Evolutionary conservation across 495 filamentous ascomycete genomes (phyloP).

Genomic region (Penicillium lagena): DNA sequence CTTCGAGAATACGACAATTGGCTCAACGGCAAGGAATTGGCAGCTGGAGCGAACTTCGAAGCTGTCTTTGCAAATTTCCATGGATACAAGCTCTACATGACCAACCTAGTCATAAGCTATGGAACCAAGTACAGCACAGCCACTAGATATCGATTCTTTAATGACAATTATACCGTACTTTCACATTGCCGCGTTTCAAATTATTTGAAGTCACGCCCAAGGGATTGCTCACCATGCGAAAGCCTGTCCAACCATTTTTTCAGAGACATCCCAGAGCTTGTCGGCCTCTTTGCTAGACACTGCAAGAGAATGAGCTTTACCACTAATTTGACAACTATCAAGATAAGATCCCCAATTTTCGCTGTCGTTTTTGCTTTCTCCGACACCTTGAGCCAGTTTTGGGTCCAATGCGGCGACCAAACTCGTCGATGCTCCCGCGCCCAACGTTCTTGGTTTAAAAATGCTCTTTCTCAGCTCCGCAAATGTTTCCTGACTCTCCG

Average conservation of each 20-base stretch:
- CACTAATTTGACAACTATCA: conserved; percentile 31
- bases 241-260: conserved; percentile 42
- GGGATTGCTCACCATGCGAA: conserved; percentile 30
- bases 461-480: conserved; percentile 6
- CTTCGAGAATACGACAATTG: conserved; percentile 4
- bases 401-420: conserved; percentile 42
- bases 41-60: conserved; percentile 8
- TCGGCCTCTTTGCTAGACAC: conserved; percentile 36
- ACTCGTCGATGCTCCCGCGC: conserved; percentile 33
- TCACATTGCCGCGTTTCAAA: too few species aligned
- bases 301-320: conserved; percentile 14
- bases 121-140: conserved; percentile 6
- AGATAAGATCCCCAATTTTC: conserved; percentile 34
- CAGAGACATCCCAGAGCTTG: conserved; percentile 41
- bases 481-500: conserved; percentile 9
- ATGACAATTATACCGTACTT: too few species aligned
- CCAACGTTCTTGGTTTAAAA: conserved; percentile 16
- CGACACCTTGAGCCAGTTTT: conserved; percentile 12
- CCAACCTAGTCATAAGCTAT: conserved; percentile 8
- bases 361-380: conserved; percentile 19
- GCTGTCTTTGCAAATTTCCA: conserved; percentile 9
- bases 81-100: conserved; percentile 19
- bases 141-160: too few species aligned
- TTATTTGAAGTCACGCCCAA: too few species aligned
- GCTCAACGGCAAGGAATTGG: conserved; percentile 2